Conservation (phyloP, 169 alveolate genomes). For the Besnoitia besnoiti region DNA sequence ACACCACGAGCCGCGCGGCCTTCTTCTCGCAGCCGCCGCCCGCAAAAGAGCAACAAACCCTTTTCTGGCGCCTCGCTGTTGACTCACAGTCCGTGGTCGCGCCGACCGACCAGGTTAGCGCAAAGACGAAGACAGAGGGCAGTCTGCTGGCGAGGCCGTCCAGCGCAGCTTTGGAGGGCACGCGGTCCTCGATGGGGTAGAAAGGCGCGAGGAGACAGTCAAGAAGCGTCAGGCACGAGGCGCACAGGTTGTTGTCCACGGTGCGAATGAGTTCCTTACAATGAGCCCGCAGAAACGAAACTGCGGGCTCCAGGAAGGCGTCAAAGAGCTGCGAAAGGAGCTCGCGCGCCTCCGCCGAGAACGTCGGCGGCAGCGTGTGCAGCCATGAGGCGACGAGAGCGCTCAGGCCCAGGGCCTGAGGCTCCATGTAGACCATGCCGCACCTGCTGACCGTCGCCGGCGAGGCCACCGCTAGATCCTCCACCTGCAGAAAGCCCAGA, state of each 20-base stretch:
- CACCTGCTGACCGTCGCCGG: slow-evolving; percentile 96
- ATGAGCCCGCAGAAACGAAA: slow-evolving; percentile 82
- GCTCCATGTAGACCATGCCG: slow-evolving; percentile 96
- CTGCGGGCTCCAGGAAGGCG: slow-evolving; percentile 31
- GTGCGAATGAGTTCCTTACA: slow-evolving; percentile 79
- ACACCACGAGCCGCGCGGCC: too few relatives aligned
- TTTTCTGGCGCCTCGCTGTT: too few relatives aligned
- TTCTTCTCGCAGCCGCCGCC: too few relatives aligned
- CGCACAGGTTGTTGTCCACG: slow-evolving; percentile 83
- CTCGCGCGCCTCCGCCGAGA: slow-evolving; percentile 54
- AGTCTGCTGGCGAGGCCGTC: slow-evolving; percentile 76
- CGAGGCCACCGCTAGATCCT: slow-evolving; percentile 95
- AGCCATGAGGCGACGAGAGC: slow-evolving; percentile 92
- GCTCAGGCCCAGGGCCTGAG: slow-evolving; percentile 90
- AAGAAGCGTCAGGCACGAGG: slow-evolving; percentile 77
- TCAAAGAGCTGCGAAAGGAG: slow-evolving; percentile 76
- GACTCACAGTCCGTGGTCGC: slow-evolving; percentile 83
- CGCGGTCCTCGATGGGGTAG: slow-evolving; percentile 81
- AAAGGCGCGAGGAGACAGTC: slow-evolving; percentile 86
- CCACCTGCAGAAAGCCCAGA: slow-evolving; percentile 68
- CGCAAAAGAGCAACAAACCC: too few relatives aligned
- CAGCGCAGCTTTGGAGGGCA: slow-evolving; percentile 81
- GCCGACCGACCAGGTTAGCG: slow-evolving; percentile 89
- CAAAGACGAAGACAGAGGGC: slow-evolving; percentile 80
- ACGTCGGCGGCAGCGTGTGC: slow-evolving; percentile 77